phyloP scores from a whole-genome alignment of 306 rosid genomes.

The Dalbergia cultrata region DNA sequence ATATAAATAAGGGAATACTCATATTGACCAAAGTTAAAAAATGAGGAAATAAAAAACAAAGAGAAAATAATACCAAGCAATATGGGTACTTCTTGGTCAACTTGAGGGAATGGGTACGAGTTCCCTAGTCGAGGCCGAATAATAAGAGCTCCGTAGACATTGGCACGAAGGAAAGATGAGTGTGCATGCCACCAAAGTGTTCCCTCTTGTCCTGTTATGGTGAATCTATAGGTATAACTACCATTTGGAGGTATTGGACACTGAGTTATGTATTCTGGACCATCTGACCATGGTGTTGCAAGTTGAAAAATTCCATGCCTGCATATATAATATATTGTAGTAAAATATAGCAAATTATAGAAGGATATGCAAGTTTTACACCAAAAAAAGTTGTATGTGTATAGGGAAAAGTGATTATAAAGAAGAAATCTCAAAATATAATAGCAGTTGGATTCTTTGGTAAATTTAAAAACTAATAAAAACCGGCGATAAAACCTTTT shows the following conservation, averaged over 20 bases:
- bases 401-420: not conserved
- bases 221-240: conserved; percentile 61
- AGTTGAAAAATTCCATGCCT: conserved; percentile 82
- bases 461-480: not conserved
- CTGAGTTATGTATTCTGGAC: conserved; percentile 73
- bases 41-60: too few species aligned
- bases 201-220: conserved; percentile 71
- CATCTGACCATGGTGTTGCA: conserved; percentile 75
- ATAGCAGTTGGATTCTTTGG: not conserved
- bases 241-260: conserved; percentile 64
- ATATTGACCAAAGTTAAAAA: not conserved
- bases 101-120: conserved; percentile 53
- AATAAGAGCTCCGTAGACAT: conserved; percentile 71
- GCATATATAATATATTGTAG: not conserved
- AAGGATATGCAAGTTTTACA: not conserved
- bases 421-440: not conserved
- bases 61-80: conserved; percentile 52
- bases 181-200: conserved; percentile 92
- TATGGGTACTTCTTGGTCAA: conserved; percentile 61
- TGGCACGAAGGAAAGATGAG: conserved; percentile 64
- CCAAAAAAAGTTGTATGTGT: not conserved
- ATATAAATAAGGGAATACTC: not conserved
- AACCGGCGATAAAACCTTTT: not conserved
- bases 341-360: not conserved
- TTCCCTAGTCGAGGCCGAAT: conserved; percentile 52